Evolutionary conservation across 495 filamentous ascomycete genomes (phyloP).

Genomic region (Beverwykella pulmonaria): DNA sequence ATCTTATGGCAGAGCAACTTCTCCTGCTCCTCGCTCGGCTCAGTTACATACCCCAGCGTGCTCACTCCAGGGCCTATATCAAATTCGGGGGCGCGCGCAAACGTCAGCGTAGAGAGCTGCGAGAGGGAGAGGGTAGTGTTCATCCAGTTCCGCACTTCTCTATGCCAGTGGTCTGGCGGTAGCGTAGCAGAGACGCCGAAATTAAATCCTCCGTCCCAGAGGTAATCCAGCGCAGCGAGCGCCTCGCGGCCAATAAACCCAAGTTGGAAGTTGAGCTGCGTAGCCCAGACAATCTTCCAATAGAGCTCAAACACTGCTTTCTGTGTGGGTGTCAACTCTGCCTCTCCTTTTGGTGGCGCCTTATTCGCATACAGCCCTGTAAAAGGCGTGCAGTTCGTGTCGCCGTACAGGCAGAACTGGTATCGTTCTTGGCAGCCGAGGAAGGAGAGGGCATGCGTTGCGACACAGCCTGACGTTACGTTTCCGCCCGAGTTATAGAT

Average conservation of each 20-base stretch:
- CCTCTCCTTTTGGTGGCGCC: not conserved
- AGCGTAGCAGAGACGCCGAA: constrained; percentile 5
- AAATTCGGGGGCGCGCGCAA: constrained; percentile 14
- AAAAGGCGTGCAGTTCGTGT: constrained; percentile 6
- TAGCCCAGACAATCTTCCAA: constrained; percentile 11
- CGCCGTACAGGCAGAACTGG: constrained; percentile 22
- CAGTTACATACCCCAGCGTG: constrained; percentile 10
- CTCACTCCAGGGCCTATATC: constrained; percentile 10
- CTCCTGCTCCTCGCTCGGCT: not conserved
- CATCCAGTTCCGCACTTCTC: constrained; percentile 24
- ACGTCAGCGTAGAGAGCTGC: constrained; percentile 2
- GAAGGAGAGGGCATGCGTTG: constrained; percentile 5
- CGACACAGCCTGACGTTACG: not conserved
- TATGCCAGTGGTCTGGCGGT: constrained; percentile 23
- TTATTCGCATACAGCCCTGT: constrained; percentile 8
- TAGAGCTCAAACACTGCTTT: constrained; percentile 10
- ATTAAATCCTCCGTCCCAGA: constrained; percentile 16
- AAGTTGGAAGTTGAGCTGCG: constrained; percentile 15
- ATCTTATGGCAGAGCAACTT: constrained; percentile 25
- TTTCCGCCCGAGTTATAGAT: not conserved
- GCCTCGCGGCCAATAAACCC: constrained; percentile 8
- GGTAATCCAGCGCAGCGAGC: constrained; percentile 23
- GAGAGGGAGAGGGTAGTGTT: constrained; percentile 22
- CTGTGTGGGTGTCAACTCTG: constrained; percentile 8
- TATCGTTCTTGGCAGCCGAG: constrained; percentile 26